These are phyloP conservation scores for Lasiosphaeriaceae sp. DNA, from an alignment of 495 filamentous ascomycete species.

Conservation along the genomic window DNA sequence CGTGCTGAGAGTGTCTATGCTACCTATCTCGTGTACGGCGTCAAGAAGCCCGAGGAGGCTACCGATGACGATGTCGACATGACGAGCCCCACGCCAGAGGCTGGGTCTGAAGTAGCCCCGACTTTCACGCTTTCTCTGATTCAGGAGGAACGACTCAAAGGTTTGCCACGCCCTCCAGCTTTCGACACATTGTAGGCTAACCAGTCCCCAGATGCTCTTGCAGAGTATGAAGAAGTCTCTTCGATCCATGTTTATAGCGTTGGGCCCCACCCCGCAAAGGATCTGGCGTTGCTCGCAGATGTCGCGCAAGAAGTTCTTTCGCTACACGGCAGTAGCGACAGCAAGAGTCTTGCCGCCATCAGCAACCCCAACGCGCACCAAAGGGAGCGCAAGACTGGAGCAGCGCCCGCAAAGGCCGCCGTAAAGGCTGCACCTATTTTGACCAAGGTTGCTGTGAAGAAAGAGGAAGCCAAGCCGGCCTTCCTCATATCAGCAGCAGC, in stretches of 20 bases:
- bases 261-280: conserved; percentile 63
- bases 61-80: conserved; percentile 69
- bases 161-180: conserved; percentile 37
- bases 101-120: conserved; percentile 44
- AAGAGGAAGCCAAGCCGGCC: conserved; percentile 18
- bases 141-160: conserved; percentile 74
- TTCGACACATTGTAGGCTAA: conserved; percentile 11
- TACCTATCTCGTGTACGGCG: conserved; percentile 80
- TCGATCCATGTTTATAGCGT: conserved; percentile 88
- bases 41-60: conserved; percentile 26
- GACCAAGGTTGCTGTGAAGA: conserved; percentile 4
- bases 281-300: conserved; percentile 71
- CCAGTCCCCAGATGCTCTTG: conserved; percentile 54
- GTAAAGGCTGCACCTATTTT: conserved; percentile 10
- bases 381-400: conserved; percentile 27
- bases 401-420: not conserved
- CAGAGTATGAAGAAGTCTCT: conserved; percentile 62
- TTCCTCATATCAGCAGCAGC: conserved; percentile 16
- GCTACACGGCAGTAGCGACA: conserved; percentile 16
- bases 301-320: conserved; percentile 59
- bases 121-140: conserved; percentile 64
- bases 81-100: conserved; percentile 63
- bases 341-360: conserved; percentile 28
- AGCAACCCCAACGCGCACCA: conserved; percentile 34
- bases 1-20: conserved; percentile 73